Percentiles rank a stretch among this genome's conserved stretches.
These are phyloP conservation scores for Morella rubra DNA, from an alignment of 306 rosid genomes.

Conservation along the genomic window DNA sequence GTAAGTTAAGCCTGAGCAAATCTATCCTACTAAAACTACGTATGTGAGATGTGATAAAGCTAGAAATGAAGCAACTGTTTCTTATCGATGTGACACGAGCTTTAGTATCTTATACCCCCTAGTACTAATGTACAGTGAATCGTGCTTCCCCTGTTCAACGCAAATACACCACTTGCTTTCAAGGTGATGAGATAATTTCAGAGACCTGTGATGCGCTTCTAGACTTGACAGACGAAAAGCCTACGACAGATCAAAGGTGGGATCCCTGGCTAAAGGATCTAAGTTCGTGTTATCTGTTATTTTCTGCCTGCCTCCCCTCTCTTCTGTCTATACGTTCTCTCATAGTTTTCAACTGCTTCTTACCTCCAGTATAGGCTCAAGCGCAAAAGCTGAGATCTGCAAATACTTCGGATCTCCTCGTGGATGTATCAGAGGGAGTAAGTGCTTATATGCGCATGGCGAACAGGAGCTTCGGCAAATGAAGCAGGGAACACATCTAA, in stretches of 20 bases:
- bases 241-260: constrained; percentile 25
- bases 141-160: constrained; percentile 24
- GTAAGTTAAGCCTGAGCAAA: constrained; percentile 27
- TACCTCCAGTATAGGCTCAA: constrained; percentile 25
- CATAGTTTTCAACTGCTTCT: constrained; percentile 13
- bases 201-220: constrained; percentile 19
- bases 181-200: constrained; percentile 19
- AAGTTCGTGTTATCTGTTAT: background rate
- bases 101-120: background rate
- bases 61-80: background rate
- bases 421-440: constrained; percentile 40
- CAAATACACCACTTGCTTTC: constrained; percentile 18
- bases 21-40: background rate
- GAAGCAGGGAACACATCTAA: constrained; percentile 18
- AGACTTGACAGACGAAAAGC: constrained; percentile 25
- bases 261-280: background rate
- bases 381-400: constrained; percentile 29
- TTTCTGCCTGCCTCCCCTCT: background rate
- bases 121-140: constrained; percentile 24
- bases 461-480: constrained; percentile 15
- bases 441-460: constrained; percentile 37
- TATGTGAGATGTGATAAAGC: background rate
- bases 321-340: constrained; percentile 14
- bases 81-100: background rate
- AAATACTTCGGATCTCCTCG: constrained; percentile 36